Evolutionary conservation across 2,329 filamentous ascomycete genomes (phyloP).

Genomic region (Aspergillus carbonarius): DNA sequence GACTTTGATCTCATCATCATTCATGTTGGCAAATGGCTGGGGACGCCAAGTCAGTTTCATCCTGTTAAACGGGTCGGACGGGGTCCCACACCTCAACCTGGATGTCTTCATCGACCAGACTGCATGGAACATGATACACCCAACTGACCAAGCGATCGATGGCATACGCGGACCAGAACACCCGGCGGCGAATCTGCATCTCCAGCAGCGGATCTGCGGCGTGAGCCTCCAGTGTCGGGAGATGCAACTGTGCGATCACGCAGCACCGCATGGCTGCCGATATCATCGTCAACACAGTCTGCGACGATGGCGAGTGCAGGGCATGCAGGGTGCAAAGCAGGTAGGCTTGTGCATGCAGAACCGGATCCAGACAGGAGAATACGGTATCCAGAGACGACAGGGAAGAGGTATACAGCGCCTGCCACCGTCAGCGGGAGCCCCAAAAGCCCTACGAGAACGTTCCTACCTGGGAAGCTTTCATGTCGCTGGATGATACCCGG

Average conservation of each 20-base stretch:
- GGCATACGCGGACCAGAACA: constrained; percentile 5
- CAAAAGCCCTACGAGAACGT: too few species aligned
- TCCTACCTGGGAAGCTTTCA: constrained; percentile 1
- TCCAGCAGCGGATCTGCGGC: not conserved
- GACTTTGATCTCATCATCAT: constrained; percentile 1
- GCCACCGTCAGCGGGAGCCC: not conserved
- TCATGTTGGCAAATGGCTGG: constrained; percentile 4
- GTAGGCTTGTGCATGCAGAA: constrained; percentile 1
- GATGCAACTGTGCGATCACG: constrained; percentile 3
- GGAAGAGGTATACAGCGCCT: not conserved
- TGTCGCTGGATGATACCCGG: not conserved
- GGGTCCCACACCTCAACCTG: not conserved
- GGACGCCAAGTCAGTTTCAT: not conserved
- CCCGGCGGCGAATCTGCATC: not conserved
- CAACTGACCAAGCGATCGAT: constrained; percentile 5
- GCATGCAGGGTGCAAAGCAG: constrained; percentile 5
- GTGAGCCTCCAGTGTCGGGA: not conserved
- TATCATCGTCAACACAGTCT: constrained; percentile 3
- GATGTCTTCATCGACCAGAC: not conserved
- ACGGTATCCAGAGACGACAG: not conserved
- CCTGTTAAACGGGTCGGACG: too few species aligned
- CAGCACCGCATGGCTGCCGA: constrained; percentile 4
- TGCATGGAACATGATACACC: constrained; percentile 4
- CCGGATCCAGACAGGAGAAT: constrained; percentile 1
- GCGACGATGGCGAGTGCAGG: constrained; percentile 1